Evolutionary conservation across 805 yeast species (phyloP).

Genomic region (Blastobotrys americana): DNA sequence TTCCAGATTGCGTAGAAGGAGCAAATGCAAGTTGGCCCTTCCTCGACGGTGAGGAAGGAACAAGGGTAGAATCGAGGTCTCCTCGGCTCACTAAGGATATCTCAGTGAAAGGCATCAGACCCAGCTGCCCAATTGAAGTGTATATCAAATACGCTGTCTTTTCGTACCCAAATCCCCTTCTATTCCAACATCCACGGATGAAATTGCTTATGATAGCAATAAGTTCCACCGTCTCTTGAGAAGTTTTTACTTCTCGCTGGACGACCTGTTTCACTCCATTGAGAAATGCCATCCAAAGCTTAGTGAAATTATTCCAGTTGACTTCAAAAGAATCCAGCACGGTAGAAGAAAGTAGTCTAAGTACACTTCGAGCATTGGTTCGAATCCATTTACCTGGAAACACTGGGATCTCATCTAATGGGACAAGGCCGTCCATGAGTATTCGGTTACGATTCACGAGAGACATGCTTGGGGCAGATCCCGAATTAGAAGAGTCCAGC

Average conservation of each 20-base stretch:
- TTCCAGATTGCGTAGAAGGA: background rate
- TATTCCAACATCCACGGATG: constrained; percentile 5
- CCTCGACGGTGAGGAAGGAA: background rate
- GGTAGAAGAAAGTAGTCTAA: constrained; percentile 3
- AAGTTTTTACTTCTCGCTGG: constrained; percentile 16
- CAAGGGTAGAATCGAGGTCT: background rate
- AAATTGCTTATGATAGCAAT: constrained; percentile 15
- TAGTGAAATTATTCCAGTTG: constrained; percentile 2
- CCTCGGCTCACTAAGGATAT: background rate
- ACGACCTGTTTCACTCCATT: constrained; percentile 3
- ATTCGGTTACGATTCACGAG: constrained; percentile 1
- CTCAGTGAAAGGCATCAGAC: constrained; percentile 12
- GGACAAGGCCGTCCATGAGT: constrained; percentile 5
- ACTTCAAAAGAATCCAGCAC: background rate
- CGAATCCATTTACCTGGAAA: constrained; percentile 16
- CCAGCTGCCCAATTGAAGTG: constrained; percentile 13
- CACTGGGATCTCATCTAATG: constrained; percentile 10
- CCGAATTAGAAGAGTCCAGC: background rate
- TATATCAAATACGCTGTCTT: constrained; percentile 5
- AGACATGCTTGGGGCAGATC: background rate
- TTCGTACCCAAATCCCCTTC: background rate
- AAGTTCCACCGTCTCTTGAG: constrained; percentile 14
- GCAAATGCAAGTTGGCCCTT: background rate
- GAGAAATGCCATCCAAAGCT: constrained; percentile 4
- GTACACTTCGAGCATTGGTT: constrained; percentile 6